These are phyloP conservation scores for Triticum timopheevii DNA, from an alignment of 176 grass and related monocot genomes.

Conservation along the genomic window DNA sequence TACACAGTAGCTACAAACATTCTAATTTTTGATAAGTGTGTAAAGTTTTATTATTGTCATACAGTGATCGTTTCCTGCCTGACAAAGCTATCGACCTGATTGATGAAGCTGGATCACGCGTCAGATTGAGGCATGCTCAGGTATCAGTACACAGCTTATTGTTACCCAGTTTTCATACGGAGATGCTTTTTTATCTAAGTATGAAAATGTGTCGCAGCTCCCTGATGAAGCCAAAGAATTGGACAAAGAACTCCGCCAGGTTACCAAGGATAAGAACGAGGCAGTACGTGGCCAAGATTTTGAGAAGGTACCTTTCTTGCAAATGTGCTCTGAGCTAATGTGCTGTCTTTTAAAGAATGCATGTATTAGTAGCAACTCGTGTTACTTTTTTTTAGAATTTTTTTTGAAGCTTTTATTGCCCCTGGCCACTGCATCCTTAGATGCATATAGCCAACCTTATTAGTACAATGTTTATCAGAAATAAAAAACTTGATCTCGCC, in stretches of 20 bases:
- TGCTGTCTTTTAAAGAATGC: conserved; percentile 15
- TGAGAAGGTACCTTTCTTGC: conserved; percentile 71
- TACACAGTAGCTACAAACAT: not conserved
- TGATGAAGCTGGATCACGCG: conserved; percentile 56
- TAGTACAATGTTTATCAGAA: too few relatives aligned
- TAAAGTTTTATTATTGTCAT: not conserved
- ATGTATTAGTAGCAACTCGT: not conserved
- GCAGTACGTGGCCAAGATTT: conserved; percentile 98
- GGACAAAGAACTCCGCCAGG: conserved; percentile 93
- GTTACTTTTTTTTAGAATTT: too few relatives aligned
- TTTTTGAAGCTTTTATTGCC: too few relatives aligned
- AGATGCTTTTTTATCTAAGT: conserved; percentile 21
- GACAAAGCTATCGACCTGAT: conserved; percentile 99
- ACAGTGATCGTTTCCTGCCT: conserved; percentile 81
- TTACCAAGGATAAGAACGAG: conserved; percentile 96
- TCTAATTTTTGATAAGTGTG: not conserved
- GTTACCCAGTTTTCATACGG: too few relatives aligned
- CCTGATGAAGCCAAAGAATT: conserved; percentile 97
- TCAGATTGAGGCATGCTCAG: conserved; percentile 76
- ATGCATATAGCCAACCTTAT: too few relatives aligned
- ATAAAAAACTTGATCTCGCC: too few relatives aligned
- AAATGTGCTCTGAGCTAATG: conserved; percentile 10
- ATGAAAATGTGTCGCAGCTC: conserved; percentile 49
- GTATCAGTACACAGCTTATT: conserved; percentile 32
- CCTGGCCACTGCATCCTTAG: too few relatives aligned